Base-by-base conservation (phyloP, 2,329 filamentous ascomycete genomes). In the Pseudogymnoascus sp. region DNA sequence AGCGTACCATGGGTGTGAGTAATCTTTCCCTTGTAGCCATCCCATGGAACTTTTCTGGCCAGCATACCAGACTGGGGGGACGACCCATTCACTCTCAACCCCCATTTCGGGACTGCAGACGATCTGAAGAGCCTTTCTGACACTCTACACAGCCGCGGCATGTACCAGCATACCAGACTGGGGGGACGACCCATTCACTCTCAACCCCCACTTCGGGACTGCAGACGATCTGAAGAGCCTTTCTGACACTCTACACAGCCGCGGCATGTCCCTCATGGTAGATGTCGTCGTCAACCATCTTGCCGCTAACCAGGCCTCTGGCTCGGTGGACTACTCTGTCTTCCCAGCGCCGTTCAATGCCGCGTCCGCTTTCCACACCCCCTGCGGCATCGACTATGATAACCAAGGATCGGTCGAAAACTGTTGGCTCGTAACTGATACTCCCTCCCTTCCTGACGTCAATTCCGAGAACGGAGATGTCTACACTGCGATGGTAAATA, bases 331-430 rank as follows among this genome's bases (percentile, higher is more conserved):
- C 70, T 87, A 85, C 69, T 76, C 74, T 63, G 68, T 73, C n/a
- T 79, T 81, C 52, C 49, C 49, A 5, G 73, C 77, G 19, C 80
- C 83, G 6, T 83, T 87, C 68, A 80, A 87, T 71, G 73, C 59
- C 80, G 29, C 77, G 14, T 78, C 77, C 21, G 85, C 85, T 68
- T 90, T 83, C 73, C 85, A 90, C 70, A 45, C 78, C 1, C 82
- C 80, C 68, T 90, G 87, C 72, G 68, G 69, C 2, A 77, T 83
- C 60, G 70, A 87, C 71, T 86, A 85, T 73, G 69, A 72, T 35
- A 73, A 86, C 68, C 76, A 83, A 66, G 75, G 71, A 1, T 55
- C 49, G 3, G 7, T 55, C 26, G 49, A 55, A 55, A 55, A 55
- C 29, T 81, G 82, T 70, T 83, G 81, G 80, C 73, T 81, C 23